Evolutionary conservation across 108 stramenopile genomes (phyloP), one percentile per base, ranked within the genome.

Genomic region (Pseudonitzschia pungens): DNA sequence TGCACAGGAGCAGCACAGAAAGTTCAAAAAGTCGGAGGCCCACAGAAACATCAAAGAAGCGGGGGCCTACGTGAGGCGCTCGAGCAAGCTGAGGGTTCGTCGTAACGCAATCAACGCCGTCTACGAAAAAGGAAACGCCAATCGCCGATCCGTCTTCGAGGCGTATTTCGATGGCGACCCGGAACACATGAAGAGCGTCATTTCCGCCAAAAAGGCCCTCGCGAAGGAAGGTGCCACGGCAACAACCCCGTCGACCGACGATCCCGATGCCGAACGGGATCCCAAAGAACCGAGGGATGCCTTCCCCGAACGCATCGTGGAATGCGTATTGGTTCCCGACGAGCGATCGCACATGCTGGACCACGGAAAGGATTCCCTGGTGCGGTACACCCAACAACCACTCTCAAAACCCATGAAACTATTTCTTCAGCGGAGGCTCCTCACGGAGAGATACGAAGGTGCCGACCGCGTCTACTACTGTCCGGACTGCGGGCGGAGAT

Each of bases 241-340:
- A 51, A 18, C 36, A 53, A 28, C 70, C 10, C 14, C 1, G 5
- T 48, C 18, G 45, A 2, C 18, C 45, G 2, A 14, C 29, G n/a
- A 22, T 22, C 24, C 54, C 31, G 42, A 4, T 48, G 45, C 45
- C 45, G 18, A 48, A 18, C 2, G 1, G 7, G 72, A 84, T 80
- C 81, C 84, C 15, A 27, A 33, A 18, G 65, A 28, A 20, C 83
- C 86, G 10, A 22, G 14, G 20, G 72, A 83, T 8, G 76, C 72
- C 51, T 86, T 65, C 65, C 83, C 87, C 14, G 79, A 89, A 77
- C 75, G 88, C 9, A 92, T 92, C 31, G 87, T 92, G 15, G 87
- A 85, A 55, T 92, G 91, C 52, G 71, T 72, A 22, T 68, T 75
- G 44, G 68, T 92, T 31, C 73, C 74, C 16, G 76, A 79, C 33